Evolutionary conservation across 2,329 filamentous ascomycete species (phyloP), one percentile per base, ranked within the genome.

Genomic region (Nannizzia gypsea): DNA sequence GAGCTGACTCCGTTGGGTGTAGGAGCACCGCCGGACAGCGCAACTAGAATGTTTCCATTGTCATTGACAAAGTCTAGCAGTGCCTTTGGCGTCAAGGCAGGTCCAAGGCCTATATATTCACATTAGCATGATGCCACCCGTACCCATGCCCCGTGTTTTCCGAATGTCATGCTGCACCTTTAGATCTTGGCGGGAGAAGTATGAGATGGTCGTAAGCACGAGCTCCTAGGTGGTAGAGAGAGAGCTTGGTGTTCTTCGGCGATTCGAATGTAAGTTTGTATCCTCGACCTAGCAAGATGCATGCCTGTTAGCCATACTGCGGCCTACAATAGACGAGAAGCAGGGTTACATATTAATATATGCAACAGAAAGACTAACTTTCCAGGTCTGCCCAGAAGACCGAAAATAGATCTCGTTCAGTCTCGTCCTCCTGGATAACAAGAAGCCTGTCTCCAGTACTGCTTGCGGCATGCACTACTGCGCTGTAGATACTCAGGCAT

Each of bases 41-140:
- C 84, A 60, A 97, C 78, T 63, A 99, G 81, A 70, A 99, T 83
- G 76, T 99, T 99, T 73, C 93, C 93, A 61, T 93, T 80, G 60
- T 86, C 85, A 74, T 96, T 93, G 78, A 96, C 78, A 76, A 96
- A 99, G 67, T 97, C 84, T 73, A 97, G 82, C 66, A 99, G 83
- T 64, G 86, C 77, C 71, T 90, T 89, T 58, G 93, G 90, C 2
- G 89, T 92, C 71, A 99, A 78, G 67, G 88, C 85, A 64, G 92
- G 90, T 60, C 93, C 93, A 62, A 96, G 88, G 63, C 89, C 88
- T 90, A 63, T 58, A 58, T 31, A n/a, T 56, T 66, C 68, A 20
- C 24, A n/a, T 56, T 38, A 28, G 46, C 46, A n/a, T 26, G 22
- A n/a, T 22, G 15, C 15, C 31, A 34, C 31, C 28, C n/a, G 20